phyloP scores from a whole-genome alignment of 768 basidiomycete genomes.

The Rhizopogon roseolus region DNA sequence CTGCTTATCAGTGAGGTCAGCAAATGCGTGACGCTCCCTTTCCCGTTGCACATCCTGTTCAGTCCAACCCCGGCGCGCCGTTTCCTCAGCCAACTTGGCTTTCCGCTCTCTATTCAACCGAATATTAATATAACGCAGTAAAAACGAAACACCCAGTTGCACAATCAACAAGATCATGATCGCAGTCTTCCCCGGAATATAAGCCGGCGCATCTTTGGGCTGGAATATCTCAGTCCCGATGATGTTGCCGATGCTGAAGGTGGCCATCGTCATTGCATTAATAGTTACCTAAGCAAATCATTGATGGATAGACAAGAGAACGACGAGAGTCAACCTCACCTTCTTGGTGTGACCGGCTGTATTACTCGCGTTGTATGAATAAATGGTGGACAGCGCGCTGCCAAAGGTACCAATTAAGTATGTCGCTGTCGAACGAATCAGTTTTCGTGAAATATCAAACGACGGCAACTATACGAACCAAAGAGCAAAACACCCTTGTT shows the following conservation, averaged over 20 bases:
- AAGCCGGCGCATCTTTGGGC: conserved; percentile 54
- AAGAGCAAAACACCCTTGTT: conserved; percentile 52
- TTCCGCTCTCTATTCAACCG: conserved; percentile 47
- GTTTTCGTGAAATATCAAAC: background rate
- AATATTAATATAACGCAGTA: conserved; percentile 52
- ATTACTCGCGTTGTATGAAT: conserved; percentile 63
- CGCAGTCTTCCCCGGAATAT: conserved; percentile 63
- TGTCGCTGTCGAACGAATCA: conserved; percentile 28
- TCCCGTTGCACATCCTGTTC: conserved; percentile 54
- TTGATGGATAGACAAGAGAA: background rate
- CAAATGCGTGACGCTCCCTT: conserved; percentile 56
- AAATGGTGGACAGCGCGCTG: conserved; percentile 52
- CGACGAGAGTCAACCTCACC: conserved; percentile 12
- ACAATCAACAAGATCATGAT: conserved; percentile 55
- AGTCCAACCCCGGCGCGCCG: conserved; percentile 47
- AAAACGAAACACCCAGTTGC: conserved; percentile 42
- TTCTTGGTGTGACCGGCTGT: conserved; percentile 67
- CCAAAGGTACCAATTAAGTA: conserved; percentile 54
- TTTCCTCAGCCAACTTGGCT: conserved; percentile 37
- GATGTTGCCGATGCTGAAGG: conserved; percentile 56
- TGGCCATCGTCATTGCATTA: conserved; percentile 53
- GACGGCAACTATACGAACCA: conserved; percentile 29
- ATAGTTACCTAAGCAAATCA: conserved; percentile 38
- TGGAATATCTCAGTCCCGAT: conserved; percentile 62
- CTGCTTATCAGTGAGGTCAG: conserved; percentile 62